phyloP scores from a whole-genome alignment of 2,329 filamentous ascomycete genomes.

The Penicillium glabrum region DNA sequence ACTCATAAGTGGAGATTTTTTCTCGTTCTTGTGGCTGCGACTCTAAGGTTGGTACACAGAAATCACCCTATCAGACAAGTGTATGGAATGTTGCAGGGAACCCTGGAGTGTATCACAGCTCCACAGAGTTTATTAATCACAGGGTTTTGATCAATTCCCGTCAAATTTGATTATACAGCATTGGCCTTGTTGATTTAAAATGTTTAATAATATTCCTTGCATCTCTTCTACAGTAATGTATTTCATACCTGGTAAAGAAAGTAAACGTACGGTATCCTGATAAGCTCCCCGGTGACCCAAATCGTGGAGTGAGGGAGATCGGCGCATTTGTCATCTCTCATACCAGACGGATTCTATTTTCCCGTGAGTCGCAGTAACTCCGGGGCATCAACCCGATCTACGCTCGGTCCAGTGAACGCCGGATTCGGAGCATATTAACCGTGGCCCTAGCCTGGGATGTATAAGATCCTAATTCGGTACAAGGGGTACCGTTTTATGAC shows the following conservation, averaged over 20 bases:
- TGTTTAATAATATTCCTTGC: not conserved
- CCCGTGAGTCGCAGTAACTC: conserved; percentile 22
- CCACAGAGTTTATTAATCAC: conserved; percentile 3
- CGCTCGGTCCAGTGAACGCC: conserved; percentile 23
- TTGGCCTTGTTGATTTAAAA: no score
- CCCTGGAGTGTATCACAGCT: conserved; percentile 1
- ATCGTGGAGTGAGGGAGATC: conserved; percentile 33
- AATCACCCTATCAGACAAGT: conserved; percentile 1
- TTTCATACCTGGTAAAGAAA: not conserved
- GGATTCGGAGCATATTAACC: conserved; percentile 24
- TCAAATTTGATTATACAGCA: no score
- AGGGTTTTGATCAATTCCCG: not conserved
- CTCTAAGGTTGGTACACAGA: not conserved
- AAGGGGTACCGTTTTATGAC: not conserved
- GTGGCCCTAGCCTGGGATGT: not conserved
- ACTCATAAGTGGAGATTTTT: conserved; percentile 5
- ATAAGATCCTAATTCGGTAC: not conserved
- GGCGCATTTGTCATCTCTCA: conserved; percentile 35
- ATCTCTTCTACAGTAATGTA: not conserved
- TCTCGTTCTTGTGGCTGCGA: not conserved
- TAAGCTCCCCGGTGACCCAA: conserved; percentile 30
- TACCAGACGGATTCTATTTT: conserved; percentile 39
- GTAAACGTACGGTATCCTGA: conserved; percentile 9
- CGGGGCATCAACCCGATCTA: conserved; percentile 14
- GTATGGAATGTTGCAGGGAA: conserved; percentile 4